These are phyloP conservation scores for Globisporangium solare DNA, from an alignment of 352 stramenopile species.

Conservation along the genomic window DNA sequence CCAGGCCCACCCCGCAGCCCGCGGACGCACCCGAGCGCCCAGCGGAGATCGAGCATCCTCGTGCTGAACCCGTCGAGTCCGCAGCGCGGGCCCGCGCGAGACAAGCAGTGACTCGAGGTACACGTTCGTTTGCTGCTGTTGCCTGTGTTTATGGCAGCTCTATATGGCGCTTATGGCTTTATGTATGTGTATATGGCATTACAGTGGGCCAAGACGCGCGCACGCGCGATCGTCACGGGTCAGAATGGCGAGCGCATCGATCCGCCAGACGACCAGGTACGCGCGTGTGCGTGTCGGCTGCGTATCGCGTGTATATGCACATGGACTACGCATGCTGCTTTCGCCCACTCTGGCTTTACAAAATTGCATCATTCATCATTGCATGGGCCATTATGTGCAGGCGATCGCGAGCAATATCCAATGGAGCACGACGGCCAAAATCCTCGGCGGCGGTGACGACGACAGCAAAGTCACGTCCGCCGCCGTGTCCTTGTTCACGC, in stretches of 20 bases:
- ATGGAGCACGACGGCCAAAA: conserved; percentile 49
- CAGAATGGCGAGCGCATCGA: conserved; percentile 16
- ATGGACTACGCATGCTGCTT: too few relatives aligned
- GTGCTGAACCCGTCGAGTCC: conserved; percentile 3
- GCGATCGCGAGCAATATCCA: conserved; percentile 44
- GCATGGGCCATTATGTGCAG: too few relatives aligned
- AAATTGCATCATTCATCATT: too few relatives aligned
- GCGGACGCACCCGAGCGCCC: background rate
- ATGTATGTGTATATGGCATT: background rate
- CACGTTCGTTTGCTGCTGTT: too few relatives aligned
- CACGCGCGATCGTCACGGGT: conserved; percentile 27
- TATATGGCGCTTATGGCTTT: too few relatives aligned
- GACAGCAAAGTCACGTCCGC: conserved; percentile 51
- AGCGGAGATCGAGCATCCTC: conserved; percentile 12
- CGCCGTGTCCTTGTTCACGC: conserved; percentile 53
- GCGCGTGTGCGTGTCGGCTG: background rate
- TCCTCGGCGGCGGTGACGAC: conserved; percentile 47
- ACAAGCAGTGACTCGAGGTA: conserved; percentile 36
- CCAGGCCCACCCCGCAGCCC: background rate
- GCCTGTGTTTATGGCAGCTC: background rate
- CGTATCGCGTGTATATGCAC: too few relatives aligned
- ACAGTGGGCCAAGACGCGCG: conserved; percentile 49
- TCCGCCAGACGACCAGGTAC: conserved; percentile 24
- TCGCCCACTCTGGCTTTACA: too few relatives aligned
- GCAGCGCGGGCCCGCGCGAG: conserved; percentile 19